Evolutionary conservation across 108 stramenopile genomes (phyloP), one percentile per base, ranked within the genome.

Genomic region (Conticribra weissflogii): DNA sequence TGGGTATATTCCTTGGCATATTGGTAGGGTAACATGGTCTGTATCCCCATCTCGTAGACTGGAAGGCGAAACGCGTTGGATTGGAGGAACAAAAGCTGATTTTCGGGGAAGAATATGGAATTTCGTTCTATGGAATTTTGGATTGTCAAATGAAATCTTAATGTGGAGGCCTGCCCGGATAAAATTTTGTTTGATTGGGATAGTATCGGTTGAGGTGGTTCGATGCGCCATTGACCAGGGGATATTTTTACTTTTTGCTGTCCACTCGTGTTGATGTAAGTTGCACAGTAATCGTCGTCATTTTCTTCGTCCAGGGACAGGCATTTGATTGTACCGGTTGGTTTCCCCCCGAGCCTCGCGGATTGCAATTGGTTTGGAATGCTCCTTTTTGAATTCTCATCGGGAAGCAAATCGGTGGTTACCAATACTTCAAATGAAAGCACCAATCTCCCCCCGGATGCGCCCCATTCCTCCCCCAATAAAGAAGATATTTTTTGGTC

Each of bases 201-300:
- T 24, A 84, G 55, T 24, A 55, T 48, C 33, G 73, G 73, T 28
- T 49, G 59, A 19, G 75, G 77, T 32, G 71, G 65, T 59, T 70
- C 74, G 14, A 88, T 64, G 30, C 75, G 84, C 89, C 89, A 90
- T 12, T 70, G 81, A 16, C 89, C 89, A 31, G 64, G 57, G n/a
- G 75, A 71, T 28, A 90, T 69, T 63, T 68, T 30, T 5, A 88
- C 79, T 19, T 49, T 34, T 66, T 86, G 81, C 53, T 83, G 62
- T 44, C 89, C 89, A 52, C 74, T 59, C n/a, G 76, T 56, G 57
- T 80, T 85, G 31, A 88, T 71, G 54, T 81, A 90, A 23, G 68
- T 71, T 21, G 81, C 49, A 55, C 49, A 55, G 59, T 61, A 44
- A 9, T 32, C 21, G 34, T 32, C 33, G 22, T 61, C 44, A 18